Evolutionary conservation across 345 rosid species (phyloP).

Genomic region (Rhizophora mangle): DNA sequence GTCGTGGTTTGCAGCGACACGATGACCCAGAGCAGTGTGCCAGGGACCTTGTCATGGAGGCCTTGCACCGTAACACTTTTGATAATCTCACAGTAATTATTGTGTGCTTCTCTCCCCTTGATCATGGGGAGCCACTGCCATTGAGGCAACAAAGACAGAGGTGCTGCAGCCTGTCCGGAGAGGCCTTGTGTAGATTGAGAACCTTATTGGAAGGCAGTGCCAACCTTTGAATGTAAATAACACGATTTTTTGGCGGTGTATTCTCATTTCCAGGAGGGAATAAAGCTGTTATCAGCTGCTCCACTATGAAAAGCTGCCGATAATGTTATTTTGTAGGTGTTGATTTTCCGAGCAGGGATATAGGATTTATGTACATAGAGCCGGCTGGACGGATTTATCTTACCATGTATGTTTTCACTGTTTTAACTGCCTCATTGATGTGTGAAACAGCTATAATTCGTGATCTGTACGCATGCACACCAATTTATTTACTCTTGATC

Average conservation of each 20-base stretch:
- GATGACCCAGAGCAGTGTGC: slow-evolving; percentile 74
- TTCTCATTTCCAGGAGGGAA: background rate
- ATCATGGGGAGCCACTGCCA: slow-evolving; percentile 36
- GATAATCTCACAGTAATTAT: slow-evolving; percentile 82
- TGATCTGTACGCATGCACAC: no score
- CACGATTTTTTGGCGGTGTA: slow-evolving; percentile 7
- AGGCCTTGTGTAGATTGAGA: slow-evolving; percentile 61
- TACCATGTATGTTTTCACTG: background rate
- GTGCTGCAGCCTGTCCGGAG: slow-evolving; percentile 64
- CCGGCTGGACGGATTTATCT: background rate
- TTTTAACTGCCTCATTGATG: no score
- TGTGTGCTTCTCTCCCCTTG: slow-evolving; percentile 58
- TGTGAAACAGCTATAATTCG: no score
- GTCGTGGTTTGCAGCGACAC: slow-evolving; percentile 54
- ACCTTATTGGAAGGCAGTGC: slow-evolving; percentile 47
- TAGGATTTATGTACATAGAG: slow-evolving; percentile 27
- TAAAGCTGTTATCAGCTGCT: slow-evolving; percentile 38
- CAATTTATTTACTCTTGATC: no score
- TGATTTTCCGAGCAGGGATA: slow-evolving; percentile 15
- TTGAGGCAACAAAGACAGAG: slow-evolving; percentile 39
- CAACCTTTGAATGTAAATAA: slow-evolving; percentile 27
- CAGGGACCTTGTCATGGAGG: slow-evolving; percentile 74
- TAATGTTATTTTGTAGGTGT: slow-evolving; percentile 34
- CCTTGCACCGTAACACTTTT: slow-evolving; percentile 47
- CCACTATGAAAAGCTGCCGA: slow-evolving; percentile 36